Base-by-base conservation (phyloP, 106 monocot genomes). In the Dioscorea alata region DNA sequence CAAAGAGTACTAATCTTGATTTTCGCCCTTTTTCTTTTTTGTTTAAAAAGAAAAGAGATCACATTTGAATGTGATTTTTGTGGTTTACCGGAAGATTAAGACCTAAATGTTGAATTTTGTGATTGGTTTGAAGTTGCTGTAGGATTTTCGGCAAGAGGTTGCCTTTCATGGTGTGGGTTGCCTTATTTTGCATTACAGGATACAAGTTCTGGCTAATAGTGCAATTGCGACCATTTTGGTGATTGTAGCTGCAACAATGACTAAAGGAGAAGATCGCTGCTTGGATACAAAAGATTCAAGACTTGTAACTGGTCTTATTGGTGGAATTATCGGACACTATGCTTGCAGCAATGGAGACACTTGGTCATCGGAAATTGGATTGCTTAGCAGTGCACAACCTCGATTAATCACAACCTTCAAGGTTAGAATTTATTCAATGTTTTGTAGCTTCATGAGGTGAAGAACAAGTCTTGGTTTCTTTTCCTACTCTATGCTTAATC, bases 271-370 rank as follows among this genome's bases (percentile, higher is more conserved):
- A 68, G 90, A 86, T 74, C 75, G 14, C 23, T 86, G 90, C 60
- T 78, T 90, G 75, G 76, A 90, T 54, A 73, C 84, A 52, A 79
- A 67, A 64, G 68, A 79, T 5, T 86, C 83, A 6, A 72, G 53
- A 21, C 63, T 79, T 71, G 49, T 86, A 68, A 86, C 83, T 74
- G 78, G 73, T 14, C 73, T 90, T 61, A 71, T 86, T 12, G 83
- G 86, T 48, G 83, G 90, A 63, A 66, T 90, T 32, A 76, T 90
- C 74, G 90, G 83, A 50, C 86, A 86, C 74, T 90, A 90, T 75
- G 72, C 81, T 32, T 90, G 83, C 64, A 81, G 86, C 70, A 90
- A 86, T 81, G 86, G 90, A 53, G 90, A 86, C 73, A 90, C 86
- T 54, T 86, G 86, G 90, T 86, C 90, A 24, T 90, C 86, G 60